A percentile compares a stretch with the other conserved stretches of the same genome.
phyloP scores from a whole-genome alignment of 805 yeast species.

The Barnettozyma sucrosica region DNA sequence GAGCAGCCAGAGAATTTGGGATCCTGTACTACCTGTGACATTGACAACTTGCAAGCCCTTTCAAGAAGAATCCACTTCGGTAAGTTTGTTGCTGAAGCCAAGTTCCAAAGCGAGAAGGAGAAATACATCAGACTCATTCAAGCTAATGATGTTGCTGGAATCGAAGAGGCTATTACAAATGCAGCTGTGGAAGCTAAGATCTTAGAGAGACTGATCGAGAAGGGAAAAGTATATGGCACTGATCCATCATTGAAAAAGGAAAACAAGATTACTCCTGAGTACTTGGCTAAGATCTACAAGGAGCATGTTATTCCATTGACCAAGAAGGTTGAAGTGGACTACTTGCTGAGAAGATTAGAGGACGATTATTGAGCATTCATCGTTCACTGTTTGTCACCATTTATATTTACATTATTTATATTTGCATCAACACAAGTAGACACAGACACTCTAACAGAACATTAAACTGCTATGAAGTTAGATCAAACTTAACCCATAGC shows the following conservation, averaged over 20 bases:
- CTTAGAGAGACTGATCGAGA: slow-evolving; percentile 66
- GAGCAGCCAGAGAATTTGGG: slow-evolving; percentile 87
- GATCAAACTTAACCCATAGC: slow-evolving; percentile 12
- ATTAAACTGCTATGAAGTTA: background rate
- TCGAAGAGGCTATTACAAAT: slow-evolving; percentile 80
- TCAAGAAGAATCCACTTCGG: slow-evolving; percentile 96
- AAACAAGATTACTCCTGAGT: slow-evolving; percentile 69
- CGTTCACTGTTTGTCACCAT: background rate
- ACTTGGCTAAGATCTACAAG: slow-evolving; percentile 75
- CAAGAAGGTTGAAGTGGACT: slow-evolving; percentile 91
- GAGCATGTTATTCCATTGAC: slow-evolving; percentile 91
- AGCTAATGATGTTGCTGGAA: slow-evolving; percentile 61
- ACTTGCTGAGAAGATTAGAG: slow-evolving; percentile 76
- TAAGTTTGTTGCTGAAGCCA: slow-evolving; percentile 95
- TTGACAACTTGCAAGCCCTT: slow-evolving; percentile 80
- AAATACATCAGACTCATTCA: slow-evolving; percentile 58
- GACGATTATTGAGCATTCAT: slow-evolving; percentile 32
- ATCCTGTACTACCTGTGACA: slow-evolving; percentile 77
- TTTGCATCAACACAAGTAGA: background rate
- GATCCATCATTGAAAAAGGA: slow-evolving; percentile 79
- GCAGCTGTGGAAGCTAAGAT: slow-evolving; percentile 81
- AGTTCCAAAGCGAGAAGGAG: slow-evolving; percentile 65
- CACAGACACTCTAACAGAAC: background rate
- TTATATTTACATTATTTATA: background rate
- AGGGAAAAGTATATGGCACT: slow-evolving; percentile 82